These are phyloP conservation scores for Gypsophila paniculata DNA, from an alignment of 179 eudicot species.

Conservation along the genomic window DNA sequence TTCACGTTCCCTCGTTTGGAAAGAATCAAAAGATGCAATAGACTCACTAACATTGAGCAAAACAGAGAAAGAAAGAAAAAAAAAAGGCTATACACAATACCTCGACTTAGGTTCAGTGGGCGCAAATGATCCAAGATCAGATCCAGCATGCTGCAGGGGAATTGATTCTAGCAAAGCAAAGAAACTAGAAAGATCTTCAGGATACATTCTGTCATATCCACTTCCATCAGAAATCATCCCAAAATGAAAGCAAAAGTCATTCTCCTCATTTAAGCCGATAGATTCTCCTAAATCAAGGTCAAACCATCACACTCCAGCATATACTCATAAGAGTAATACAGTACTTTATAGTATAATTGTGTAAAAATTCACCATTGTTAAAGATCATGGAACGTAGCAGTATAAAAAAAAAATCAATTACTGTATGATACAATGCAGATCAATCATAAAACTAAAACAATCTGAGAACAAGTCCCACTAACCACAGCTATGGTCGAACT, in stretches of 20 bases:
- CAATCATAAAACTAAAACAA: conserved; percentile 12
- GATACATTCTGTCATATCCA: conserved; percentile 54
- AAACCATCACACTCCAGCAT: conserved; percentile 12
- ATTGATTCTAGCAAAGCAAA: conserved; percentile 82
- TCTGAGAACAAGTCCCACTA: conserved; percentile 31
- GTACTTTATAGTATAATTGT: not conserved
- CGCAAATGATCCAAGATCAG: conserved; percentile 51
- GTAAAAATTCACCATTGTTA: not conserved
- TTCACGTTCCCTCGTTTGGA: too few species aligned
- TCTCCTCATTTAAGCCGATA: conserved; percentile 47
- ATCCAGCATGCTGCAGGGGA: conserved; percentile 55
- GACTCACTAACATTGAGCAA: too few species aligned
- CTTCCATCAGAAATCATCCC: conserved; percentile 57
- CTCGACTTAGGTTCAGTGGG: conserved; percentile 56
- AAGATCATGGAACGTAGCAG: not conserved
- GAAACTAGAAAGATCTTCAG: conserved; percentile 75
- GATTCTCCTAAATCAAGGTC: conserved; percentile 44
- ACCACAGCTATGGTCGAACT: conserved; percentile 46
- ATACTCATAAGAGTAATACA: not conserved
- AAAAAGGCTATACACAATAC: conserved; percentile 36
- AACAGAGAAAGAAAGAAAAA: conserved; percentile 14
- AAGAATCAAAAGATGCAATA: too few species aligned
- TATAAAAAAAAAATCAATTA: not conserved
- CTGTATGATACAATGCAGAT: conserved; percentile 4
- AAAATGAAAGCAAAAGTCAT: conserved; percentile 49